Conservation (phyloP, 805 yeast species). For the Scheffersomyces coipomensis region DNA sequence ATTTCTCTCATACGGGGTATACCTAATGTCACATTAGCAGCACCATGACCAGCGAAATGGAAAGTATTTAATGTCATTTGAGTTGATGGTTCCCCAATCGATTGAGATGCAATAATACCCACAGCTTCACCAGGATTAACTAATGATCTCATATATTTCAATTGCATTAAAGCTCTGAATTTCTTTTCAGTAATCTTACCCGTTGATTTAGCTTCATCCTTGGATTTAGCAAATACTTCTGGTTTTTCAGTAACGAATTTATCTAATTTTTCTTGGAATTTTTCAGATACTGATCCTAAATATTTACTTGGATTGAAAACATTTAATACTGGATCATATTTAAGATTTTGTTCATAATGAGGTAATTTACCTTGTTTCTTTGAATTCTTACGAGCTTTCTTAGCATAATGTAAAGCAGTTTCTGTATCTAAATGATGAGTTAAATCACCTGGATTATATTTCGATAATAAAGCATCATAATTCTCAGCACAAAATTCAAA, state of each 20-base stretch:
- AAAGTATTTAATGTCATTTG: slow-evolving; percentile 97
- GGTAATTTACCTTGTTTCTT: slow-evolving; percentile 63
- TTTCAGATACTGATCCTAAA: slow-evolving; percentile 90
- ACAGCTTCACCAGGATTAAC: slow-evolving; percentile 97
- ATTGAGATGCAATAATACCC: slow-evolving; percentile 97
- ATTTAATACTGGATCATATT: slow-evolving; percentile 87
- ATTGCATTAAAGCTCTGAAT: slow-evolving; percentile 95
- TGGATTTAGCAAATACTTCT: slow-evolving; percentile 52
- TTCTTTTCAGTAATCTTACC: slow-evolving; percentile 69
- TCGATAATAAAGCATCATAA: slow-evolving; percentile 79
- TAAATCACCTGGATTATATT: slow-evolving; percentile 79
- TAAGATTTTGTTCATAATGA: slow-evolving; percentile 59
- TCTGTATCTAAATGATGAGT: slow-evolving; percentile 78
- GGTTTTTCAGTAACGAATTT: slow-evolving; percentile 58
- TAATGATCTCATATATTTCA: slow-evolving; percentile 95
- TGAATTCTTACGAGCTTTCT: slow-evolving; percentile 73
- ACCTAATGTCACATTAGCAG: slow-evolving; percentile 98
- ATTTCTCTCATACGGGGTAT: slow-evolving; percentile 99
- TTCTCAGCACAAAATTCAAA: slow-evolving; percentile 92
- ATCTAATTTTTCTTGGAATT: slow-evolving; percentile 79
- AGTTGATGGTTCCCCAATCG: slow-evolving; percentile 98
- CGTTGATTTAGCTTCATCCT: slow-evolving; percentile 40
- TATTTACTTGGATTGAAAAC: slow-evolving; percentile 85
- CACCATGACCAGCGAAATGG: slow-evolving; percentile 99
- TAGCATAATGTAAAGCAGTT: slow-evolving; percentile 73